A percentile compares a stretch with the other conserved stretches of the same genome.
Evolutionary conservation across 192 early-diverging fungal species (phyloP).

Genomic region (Entrophospora sp.): DNA sequence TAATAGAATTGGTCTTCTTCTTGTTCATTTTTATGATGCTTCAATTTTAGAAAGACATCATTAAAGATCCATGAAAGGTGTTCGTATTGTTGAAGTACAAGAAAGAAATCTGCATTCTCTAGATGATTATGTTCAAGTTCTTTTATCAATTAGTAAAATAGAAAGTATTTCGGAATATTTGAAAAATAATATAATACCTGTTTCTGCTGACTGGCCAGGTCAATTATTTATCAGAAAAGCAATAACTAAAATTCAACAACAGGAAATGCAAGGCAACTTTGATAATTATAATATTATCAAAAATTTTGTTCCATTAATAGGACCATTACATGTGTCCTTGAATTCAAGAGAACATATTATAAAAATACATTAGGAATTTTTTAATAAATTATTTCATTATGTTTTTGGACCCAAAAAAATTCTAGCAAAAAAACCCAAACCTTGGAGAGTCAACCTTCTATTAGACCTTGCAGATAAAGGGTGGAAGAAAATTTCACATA

Average conservation of each 20-base stretch:
- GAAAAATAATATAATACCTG: neutral
- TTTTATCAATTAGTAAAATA: neutral
- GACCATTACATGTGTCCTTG: neutral
- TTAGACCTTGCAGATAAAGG: neutral
- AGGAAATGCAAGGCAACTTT: too few relatives aligned
- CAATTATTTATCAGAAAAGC: conserved; percentile 7
- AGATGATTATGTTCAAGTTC: neutral
- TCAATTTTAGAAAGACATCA: neutral
- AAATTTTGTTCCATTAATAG: neutral
- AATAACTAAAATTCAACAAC: neutral
- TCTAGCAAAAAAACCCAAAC: neutral
- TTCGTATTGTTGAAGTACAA: neutral
- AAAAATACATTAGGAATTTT: neutral
- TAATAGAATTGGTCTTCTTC: neutral
- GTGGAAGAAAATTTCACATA: neutral
- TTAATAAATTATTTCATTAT: neutral
- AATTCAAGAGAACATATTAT: neutral
- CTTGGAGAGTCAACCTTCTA: neutral
- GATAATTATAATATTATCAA: too few relatives aligned
- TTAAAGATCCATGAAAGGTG: neutral
- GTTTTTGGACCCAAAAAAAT: neutral
- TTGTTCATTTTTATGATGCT: neutral
- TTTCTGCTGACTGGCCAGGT: neutral
- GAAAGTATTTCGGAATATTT: neutral
- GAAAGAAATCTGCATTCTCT: neutral